Evolutionary conservation across 192 early-diverging fungal species (phyloP).

Genomic region (Phlyctochytrium bullatum): DNA sequence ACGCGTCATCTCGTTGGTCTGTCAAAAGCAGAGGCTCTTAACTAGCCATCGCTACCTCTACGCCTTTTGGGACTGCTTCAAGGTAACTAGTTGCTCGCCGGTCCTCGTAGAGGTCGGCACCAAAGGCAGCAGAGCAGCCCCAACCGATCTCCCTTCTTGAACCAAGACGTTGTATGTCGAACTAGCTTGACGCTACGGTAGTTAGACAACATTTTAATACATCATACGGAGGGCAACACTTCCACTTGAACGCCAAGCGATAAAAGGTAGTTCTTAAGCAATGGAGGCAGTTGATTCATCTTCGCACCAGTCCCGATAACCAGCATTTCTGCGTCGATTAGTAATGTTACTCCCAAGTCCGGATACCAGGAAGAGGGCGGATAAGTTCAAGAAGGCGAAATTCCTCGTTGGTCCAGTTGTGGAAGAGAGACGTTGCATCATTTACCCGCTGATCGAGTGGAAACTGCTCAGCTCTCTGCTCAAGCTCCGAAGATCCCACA

Average conservation of each 20-base stretch:
- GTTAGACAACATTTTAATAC: neutral
- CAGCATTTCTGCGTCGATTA: constrained; percentile 38
- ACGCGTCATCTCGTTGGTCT: neutral
- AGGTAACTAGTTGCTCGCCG: constrained; percentile 34
- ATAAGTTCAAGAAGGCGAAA: constrained; percentile 45
- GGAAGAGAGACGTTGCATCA: constrained; percentile 39
- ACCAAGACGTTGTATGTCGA: constrained; percentile 53
- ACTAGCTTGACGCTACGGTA: constrained; percentile 40
- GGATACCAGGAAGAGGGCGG: constrained; percentile 36
- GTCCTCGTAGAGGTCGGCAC: constrained; percentile 51
- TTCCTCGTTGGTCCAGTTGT: constrained; percentile 39
- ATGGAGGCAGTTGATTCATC: constrained; percentile 31
- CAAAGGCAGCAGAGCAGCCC: constrained; percentile 44
- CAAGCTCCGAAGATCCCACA: constrained; percentile 30
- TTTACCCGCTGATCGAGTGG: neutral
- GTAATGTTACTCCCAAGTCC: neutral
- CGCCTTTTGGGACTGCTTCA: no score
- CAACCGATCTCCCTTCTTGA: constrained; percentile 44
- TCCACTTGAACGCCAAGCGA: constrained; percentile 51
- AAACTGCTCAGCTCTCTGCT: constrained; percentile 17
- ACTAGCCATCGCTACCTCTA: no score
- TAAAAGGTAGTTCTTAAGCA: constrained; percentile 38
- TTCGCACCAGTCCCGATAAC: constrained; percentile 47
- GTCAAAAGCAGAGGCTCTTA: neutral
- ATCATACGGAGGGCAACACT: constrained; percentile 37